Evolutionary conservation across 805 yeast genomes (phyloP).

Genomic region (Pichia scutulata): DNA sequence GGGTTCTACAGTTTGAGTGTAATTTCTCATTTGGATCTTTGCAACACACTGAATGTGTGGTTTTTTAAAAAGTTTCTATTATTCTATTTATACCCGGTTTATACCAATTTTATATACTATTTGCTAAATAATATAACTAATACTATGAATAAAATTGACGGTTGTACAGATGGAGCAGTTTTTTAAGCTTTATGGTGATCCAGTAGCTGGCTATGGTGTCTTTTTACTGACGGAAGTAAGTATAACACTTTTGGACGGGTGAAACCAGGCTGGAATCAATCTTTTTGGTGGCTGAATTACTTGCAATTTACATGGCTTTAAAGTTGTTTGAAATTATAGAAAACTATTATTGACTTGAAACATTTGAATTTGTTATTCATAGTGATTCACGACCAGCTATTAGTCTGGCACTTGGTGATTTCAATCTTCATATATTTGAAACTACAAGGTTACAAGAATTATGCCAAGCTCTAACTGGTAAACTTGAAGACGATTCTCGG

Average conservation of each 20-base stretch:
- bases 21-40: too few relatives aligned
- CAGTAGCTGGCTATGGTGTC: too few relatives aligned
- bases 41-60: too few relatives aligned
- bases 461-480: neutral
- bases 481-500: neutral
- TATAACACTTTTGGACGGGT: neutral
- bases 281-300: neutral
- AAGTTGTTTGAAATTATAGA: neutral
- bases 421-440: neutral
- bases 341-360: neutral
- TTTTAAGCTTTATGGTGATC: too few relatives aligned
- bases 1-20: neutral
- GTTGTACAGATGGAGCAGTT: neutral
- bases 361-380: too few relatives aligned
- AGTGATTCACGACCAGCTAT: neutral
- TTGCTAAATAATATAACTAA: neutral
- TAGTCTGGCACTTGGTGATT: neutral
- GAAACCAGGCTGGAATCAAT: neutral
- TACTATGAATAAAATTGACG: neutral
- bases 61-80: too few relatives aligned
- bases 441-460: neutral
- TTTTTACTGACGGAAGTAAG: too few relatives aligned
- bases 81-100: neutral
- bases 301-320: neutral
- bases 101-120: neutral